Percentiles rank a stretch among this genome's conserved stretches.
phyloP scores from a whole-genome alignment of 2,329 filamentous ascomycete genomes.

The Geosmithia flava region DNA sequence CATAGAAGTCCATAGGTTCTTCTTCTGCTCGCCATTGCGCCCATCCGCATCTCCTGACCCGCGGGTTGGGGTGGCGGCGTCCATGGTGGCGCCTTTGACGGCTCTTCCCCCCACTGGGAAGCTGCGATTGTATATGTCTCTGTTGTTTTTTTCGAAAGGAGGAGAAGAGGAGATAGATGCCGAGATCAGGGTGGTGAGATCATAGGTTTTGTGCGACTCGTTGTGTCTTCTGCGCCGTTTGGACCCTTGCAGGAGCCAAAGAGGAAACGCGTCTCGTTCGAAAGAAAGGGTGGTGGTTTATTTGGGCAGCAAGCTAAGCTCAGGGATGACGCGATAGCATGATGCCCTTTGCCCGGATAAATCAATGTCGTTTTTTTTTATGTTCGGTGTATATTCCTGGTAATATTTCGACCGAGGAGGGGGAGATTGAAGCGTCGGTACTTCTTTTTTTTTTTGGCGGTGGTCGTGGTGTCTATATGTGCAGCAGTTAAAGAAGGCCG shows the following conservation, averaged over 20 bases:
- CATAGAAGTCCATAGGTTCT: slow-evolving; percentile 91
- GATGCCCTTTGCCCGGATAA: neutral
- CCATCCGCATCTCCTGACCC: slow-evolving; percentile 41
- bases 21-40: slow-evolving; percentile 60
- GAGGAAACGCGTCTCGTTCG: neutral
- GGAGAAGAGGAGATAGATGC: neutral
- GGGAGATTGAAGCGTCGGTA: neutral
- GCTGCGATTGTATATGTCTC: neutral
- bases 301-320: neutral
- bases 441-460: too few species aligned
- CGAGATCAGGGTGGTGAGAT: neutral
- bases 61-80: slow-evolving; percentile 42
- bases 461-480: too few species aligned
- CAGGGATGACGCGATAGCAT: neutral
- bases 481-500: too few species aligned
- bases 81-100: slow-evolving; percentile 22
- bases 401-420: neutral
- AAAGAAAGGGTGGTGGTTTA: neutral
- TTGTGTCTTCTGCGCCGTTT: neutral
- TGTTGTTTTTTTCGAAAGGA: too few species aligned
- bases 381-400: neutral
- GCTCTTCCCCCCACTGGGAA: neutral
- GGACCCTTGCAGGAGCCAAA: neutral
- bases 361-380: too few species aligned
- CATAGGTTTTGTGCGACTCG: neutral